phyloP scores from a whole-genome alignment of 2,329 filamentous ascomycete species.

The Verticillium dahliae region DNA sequence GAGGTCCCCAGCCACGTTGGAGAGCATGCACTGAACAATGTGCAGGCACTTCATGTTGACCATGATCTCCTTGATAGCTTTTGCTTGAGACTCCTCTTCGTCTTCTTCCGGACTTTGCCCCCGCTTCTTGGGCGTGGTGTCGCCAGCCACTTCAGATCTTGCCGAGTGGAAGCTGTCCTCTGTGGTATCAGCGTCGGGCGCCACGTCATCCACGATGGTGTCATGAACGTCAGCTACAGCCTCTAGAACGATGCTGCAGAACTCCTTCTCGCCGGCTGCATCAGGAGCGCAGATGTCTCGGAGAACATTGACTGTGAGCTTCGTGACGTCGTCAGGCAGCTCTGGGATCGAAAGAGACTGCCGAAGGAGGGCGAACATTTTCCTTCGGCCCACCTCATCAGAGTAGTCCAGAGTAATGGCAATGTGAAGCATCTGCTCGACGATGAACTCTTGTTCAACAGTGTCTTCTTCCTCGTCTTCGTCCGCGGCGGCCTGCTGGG shows the following conservation, averaged over 20 bases:
- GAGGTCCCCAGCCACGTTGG: conserved; percentile 82
- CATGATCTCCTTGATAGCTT: conserved; percentile 84
- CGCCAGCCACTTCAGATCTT: conserved; percentile 71
- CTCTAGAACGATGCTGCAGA: conserved; percentile 81
- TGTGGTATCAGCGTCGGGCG: conserved; percentile 44
- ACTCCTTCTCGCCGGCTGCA: conserved; percentile 69
- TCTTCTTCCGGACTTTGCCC: conserved; percentile 36
- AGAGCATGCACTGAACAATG: conserved; percentile 94
- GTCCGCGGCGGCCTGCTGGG: conserved; percentile 49
- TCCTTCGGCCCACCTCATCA: conserved; percentile 90
- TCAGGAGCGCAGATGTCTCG: conserved; percentile 76
- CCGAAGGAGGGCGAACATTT: conserved; percentile 89
- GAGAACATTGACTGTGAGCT: conserved; percentile 75
- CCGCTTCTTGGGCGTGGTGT: conserved; percentile 44
- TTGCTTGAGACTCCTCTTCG: conserved; percentile 62
- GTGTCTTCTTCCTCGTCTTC: conserved; percentile 74
- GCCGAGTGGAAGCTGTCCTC: conserved; percentile 87
- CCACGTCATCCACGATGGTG: conserved; percentile 70
- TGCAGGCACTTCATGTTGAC: conserved; percentile 98
- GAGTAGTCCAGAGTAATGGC: conserved; percentile 89
- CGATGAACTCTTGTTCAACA: conserved; percentile 88
- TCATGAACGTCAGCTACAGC: conserved; percentile 96
- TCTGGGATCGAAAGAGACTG: conserved; percentile 81
- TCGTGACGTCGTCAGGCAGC: conserved; percentile 87
- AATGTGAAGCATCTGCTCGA: conserved; percentile 91